Base-by-base conservation (phyloP, 176 grass and related monocot genomes). In the Avena insularis region DNA sequence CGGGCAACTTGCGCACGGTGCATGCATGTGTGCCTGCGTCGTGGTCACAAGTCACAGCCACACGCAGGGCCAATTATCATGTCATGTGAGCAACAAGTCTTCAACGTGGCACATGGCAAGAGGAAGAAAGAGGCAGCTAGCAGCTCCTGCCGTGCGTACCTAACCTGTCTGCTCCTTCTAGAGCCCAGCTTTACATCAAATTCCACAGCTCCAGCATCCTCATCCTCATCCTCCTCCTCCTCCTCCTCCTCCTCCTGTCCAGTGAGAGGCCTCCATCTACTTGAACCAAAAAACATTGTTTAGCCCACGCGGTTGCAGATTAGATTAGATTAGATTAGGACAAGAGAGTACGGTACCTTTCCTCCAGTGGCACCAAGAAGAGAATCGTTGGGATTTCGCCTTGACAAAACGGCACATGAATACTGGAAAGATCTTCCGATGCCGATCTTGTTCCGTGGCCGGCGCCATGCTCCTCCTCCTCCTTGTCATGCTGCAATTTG, bases 371-470 rank as follows among this genome's bases (percentile, higher is more conserved):
- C 82, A 75, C 55, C 55, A 20, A 70, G 54, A 80, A 47, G 29
- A 72, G 76, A 75, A 66, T 80, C 76, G 55, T 43, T 51, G 60
- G 69, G 88, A 67, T 89, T 80, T 85, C 27, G 76, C 82, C 29
- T 79, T 75, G 35, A 59, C 47, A 17, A 68, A 49, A 76, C 0
- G 49, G 35, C 47, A 38, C 25, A 33, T 38, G 69, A 35, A 70
- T 21, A 66, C 27, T 1, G 9, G 68, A 74, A 74, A 61, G 71
- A 59, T 85, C 78, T 86, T 71, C 80, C 40, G 73, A 90, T 90
- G 79, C 80, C 20, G 79, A 83, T 90, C 79, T 83, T 87, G 73
- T 87, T 90, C 45, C 21, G 43, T 71, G 55, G 72, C 40, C 6
- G 40, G 40, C 40, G 40, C 40, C 40, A 43, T 43, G 40, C 40